Evolutionary conservation across 2,329 filamentous ascomycete genomes (phyloP).

Genomic region (Colletotrichum abscissum): DNA sequence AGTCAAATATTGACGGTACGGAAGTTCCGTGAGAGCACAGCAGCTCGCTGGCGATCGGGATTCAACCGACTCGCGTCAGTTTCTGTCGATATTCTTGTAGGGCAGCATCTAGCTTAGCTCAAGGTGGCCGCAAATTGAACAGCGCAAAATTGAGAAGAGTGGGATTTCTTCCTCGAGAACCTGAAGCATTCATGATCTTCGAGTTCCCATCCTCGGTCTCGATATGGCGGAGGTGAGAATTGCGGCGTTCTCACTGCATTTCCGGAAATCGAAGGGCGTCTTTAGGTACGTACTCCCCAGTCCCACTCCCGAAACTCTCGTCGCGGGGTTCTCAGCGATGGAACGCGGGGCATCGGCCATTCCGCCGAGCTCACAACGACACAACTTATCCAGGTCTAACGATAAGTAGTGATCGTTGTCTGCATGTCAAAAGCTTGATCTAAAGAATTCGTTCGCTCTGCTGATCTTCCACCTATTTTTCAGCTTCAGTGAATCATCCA

Average conservation of each 20-base stretch:
- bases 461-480: rapidly evolving
- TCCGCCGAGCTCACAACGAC: neutral
- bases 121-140: neutral
- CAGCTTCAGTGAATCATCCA: neutral
- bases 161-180: too few species aligned
- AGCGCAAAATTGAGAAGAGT: too few species aligned
- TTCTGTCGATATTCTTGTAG: neutral
- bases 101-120: neutral
- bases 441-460: neutral
- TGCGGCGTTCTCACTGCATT: neutral
- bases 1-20: neutral
- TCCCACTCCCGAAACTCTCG: neutral
- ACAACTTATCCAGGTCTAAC: neutral
- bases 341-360: slow-evolving; percentile 8
- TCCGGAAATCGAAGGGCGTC: neutral
- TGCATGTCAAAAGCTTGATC: neutral
- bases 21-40: neutral
- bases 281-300: neutral
- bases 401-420: neutral
- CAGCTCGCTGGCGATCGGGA: neutral
- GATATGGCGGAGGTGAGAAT: neutral
- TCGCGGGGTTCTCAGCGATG: slow-evolving; percentile 5
- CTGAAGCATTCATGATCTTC: too few species aligned
- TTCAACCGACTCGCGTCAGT: neutral
- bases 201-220: too few species aligned